phyloP scores from a whole-genome alignment of 495 filamentous ascomycete genomes.

The Rhizodiscina lignyota region DNA sequence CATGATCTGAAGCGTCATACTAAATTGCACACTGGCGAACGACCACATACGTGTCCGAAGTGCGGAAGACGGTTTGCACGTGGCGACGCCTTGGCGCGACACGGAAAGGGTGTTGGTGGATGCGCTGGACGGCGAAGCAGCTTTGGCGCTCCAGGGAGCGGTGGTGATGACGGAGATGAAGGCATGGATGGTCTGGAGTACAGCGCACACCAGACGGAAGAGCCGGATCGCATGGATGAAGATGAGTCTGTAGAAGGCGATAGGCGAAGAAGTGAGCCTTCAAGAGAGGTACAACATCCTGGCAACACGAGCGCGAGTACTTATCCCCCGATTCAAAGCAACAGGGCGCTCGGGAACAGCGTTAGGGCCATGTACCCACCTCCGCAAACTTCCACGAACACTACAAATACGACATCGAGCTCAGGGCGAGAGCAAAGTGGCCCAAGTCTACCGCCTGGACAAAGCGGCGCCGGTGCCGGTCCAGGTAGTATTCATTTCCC shows the following conservation, averaged over 20 bases:
- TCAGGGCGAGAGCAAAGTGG: neutral
- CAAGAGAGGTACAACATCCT: neutral
- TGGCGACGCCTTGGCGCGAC: constrained; percentile 83
- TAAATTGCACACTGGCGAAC: constrained; percentile 92
- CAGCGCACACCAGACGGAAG: constrained; percentile 12
- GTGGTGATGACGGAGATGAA: constrained; percentile 45
- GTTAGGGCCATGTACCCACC: neutral
- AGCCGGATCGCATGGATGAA: constrained; percentile 48
- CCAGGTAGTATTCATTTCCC: neutral
- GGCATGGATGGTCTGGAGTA: constrained; percentile 65
- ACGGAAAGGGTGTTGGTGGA: constrained; percentile 90
- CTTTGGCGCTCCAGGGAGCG: constrained; percentile 66
- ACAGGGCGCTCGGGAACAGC: neutral
- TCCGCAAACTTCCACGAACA: neutral
- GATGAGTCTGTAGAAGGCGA: constrained; percentile 31
- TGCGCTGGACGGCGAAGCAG: constrained; percentile 83
- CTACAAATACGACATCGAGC: neutral
- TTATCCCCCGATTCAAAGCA: neutral
- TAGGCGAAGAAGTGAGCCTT: constrained; percentile 14
- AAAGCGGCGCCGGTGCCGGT: neutral
- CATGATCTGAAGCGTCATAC: constrained; percentile 94
- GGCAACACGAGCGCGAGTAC: neutral
- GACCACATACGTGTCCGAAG: constrained; percentile 84
- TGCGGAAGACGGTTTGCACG: constrained; percentile 90
- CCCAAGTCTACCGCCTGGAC: neutral